Percentiles rank a stretch among this genome's conserved stretches.
Conservation (phyloP, 352 stramenopile species). For the Phytopythium boreale region DNA sequence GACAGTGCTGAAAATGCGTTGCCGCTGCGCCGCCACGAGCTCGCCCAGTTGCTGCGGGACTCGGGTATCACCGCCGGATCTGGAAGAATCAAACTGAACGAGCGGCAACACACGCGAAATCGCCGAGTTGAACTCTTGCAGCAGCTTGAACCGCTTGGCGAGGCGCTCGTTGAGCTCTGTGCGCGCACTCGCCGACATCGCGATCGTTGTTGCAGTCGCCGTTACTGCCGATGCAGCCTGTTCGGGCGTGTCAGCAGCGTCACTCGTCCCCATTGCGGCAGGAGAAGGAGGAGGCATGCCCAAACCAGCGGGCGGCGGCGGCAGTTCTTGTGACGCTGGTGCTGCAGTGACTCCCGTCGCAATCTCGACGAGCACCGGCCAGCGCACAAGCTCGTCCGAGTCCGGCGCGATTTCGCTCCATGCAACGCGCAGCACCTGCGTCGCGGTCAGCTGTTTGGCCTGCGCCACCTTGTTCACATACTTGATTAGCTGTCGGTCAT, state of each 20-base stretch:
- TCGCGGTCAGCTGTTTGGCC: conserved; percentile 41
- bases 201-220: background rate
- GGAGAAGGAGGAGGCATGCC: background rate
- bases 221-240: background rate
- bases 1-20: conserved; percentile 69
- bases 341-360: conserved; percentile 18
- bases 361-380: conserved; percentile 66
- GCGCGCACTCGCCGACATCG: background rate
- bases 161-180: conserved; percentile 38
- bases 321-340: background rate
- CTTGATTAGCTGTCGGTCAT: conserved; percentile 69
- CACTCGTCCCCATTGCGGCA: background rate
- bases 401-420: conserved; percentile 66
- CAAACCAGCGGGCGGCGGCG: background rate
- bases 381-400: conserved; percentile 60
- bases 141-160: conserved; percentile 58
- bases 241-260: background rate
- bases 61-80: conserved; percentile 4
- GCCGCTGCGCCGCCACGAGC: conserved; percentile 41
- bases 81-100: conserved; percentile 28
- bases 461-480: conserved; percentile 68
- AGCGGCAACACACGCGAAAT: conserved; percentile 63
- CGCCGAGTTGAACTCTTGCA: conserved; percentile 69
- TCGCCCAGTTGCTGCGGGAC: conserved; percentile 15
- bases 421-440: conserved; percentile 42